Evolutionary conservation across 208 protist species (phyloP).

Genomic region (Crithidia mellificae): DNA sequence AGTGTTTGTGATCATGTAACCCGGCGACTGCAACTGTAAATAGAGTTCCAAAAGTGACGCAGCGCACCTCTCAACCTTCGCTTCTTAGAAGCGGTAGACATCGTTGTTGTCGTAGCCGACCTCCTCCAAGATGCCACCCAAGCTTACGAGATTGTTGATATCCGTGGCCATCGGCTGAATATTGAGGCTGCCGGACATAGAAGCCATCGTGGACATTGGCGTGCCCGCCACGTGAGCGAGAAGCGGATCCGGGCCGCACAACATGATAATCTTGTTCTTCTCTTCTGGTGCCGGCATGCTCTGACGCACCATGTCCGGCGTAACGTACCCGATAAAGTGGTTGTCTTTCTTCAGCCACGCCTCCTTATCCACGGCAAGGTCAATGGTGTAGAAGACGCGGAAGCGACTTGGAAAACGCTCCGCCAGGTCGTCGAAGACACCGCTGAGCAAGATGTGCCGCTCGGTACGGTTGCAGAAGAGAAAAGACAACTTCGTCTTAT

Average conservation of each 20-base stretch:
- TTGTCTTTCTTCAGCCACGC: constrained; percentile 67
- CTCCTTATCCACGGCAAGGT: constrained; percentile 73
- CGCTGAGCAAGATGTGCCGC: constrained; percentile 89
- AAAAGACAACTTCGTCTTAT: constrained; percentile 89
- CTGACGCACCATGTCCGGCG: constrained; percentile 68
- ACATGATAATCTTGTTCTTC: constrained; percentile 85
- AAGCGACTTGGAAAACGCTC: constrained; percentile 70
- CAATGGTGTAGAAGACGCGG: constrained; percentile 90
- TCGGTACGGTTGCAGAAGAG: constrained; percentile 94
- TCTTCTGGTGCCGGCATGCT: constrained; percentile 82
- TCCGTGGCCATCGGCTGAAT: constrained; percentile 85
- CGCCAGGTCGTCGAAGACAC: constrained; percentile 86
- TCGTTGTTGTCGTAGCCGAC: constrained; percentile 86
- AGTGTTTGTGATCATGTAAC: neutral
- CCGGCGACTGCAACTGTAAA: neutral
- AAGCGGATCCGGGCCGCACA: constrained; percentile 88
- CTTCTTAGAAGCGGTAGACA: constrained; percentile 83
- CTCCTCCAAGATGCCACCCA: constrained; percentile 77
- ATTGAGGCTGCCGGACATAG: constrained; percentile 74
- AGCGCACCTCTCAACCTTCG: too few relatives aligned
- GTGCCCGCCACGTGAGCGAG: constrained; percentile 85
- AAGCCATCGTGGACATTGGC: constrained; percentile 68
- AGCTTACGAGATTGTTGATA: constrained; percentile 79
- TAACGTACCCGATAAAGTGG: constrained; percentile 78
- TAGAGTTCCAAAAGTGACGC: neutral